Conservation (phyloP, 208 protist genomes). For the Polymyxa betae region DNA sequence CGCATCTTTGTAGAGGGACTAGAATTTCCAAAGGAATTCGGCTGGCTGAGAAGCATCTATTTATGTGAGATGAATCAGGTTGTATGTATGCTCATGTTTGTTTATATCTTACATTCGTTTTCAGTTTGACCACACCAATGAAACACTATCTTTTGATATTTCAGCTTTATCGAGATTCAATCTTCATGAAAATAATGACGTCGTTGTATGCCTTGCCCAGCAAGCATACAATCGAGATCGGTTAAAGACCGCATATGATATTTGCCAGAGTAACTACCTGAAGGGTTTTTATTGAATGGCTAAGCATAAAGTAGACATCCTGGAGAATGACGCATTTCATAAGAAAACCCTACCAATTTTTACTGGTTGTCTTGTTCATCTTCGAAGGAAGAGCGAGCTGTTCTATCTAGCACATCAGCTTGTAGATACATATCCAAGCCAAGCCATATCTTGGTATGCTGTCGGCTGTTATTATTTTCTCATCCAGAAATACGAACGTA, state of each 20-base stretch:
- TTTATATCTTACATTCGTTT: neutral
- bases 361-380: constrained; percentile 59
- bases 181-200: constrained; percentile 53
- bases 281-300: neutral
- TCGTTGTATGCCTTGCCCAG: constrained; percentile 48
- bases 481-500: constrained; percentile 62
- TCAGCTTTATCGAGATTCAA: neutral
- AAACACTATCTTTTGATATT: neutral
- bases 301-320: constrained; percentile 17
- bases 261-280: neutral
- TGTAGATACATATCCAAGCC: constrained; percentile 63
- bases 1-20: constrained; percentile 46
- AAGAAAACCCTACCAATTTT: constrained; percentile 58
- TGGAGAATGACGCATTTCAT: constrained; percentile 61
- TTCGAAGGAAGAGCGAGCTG: constrained; percentile 63
- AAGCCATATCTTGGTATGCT: constrained; percentile 66
- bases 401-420: constrained; percentile 66
- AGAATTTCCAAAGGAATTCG: neutral
- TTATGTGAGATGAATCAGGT: constrained; percentile 55
- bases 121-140: constrained; percentile 2
- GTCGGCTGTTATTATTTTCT: constrained; percentile 67
- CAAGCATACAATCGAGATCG: constrained; percentile 31
- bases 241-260: constrained; percentile 55
- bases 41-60: constrained; percentile 62
- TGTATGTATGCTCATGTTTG: neutral